phyloP scores from a whole-genome alignment of 306 rosid genomes.

The Amphicarpaea edgeworthii region DNA sequence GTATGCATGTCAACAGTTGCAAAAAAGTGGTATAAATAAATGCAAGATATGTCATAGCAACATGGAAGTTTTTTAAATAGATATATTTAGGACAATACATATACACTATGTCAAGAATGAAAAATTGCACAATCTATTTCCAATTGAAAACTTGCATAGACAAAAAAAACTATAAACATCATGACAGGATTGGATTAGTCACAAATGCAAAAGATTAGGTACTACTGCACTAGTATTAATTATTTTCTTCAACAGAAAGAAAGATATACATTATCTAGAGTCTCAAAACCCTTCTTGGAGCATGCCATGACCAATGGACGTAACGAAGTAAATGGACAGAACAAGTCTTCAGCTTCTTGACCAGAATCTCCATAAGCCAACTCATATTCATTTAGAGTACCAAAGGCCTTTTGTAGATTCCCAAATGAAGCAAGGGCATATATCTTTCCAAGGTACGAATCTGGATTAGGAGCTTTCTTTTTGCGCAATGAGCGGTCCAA shows the following conservation, averaged over 20 bases:
- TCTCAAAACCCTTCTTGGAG: conserved; percentile 91
- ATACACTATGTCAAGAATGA: neutral
- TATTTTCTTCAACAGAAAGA: conserved; percentile 38
- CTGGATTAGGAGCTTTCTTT: conserved; percentile 87
- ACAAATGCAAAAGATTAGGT: neutral
- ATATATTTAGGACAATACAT: neutral
- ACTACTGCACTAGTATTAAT: no score
- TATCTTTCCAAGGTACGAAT: conserved; percentile 83
- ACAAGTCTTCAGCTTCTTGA: conserved; percentile 71
- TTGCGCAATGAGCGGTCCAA: conserved; percentile 77
- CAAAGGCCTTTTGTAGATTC: conserved; percentile 79
- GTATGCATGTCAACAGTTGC: conserved; percentile 14
- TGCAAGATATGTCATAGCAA: conserved; percentile 18
- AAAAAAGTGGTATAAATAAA: conserved; percentile 17
- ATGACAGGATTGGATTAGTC: neutral
- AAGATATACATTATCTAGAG: conserved; percentile 81
- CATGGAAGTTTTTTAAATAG: neutral
- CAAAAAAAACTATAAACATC: conserved; percentile 13
- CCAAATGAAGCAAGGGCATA: conserved; percentile 83
- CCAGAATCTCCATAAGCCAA: conserved; percentile 62
- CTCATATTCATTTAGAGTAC: conserved; percentile 78
- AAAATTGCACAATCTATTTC: conserved; percentile 21
- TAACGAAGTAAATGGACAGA: conserved; percentile 93
- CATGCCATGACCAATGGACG: conserved; percentile 84
- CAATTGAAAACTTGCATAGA: conserved; percentile 21